Percentiles rank a stretch among this genome's conserved stretches.
phyloP scores from a whole-genome alignment of 2,329 filamentous ascomycete species.

The Fusarium odoratissimum region DNA sequence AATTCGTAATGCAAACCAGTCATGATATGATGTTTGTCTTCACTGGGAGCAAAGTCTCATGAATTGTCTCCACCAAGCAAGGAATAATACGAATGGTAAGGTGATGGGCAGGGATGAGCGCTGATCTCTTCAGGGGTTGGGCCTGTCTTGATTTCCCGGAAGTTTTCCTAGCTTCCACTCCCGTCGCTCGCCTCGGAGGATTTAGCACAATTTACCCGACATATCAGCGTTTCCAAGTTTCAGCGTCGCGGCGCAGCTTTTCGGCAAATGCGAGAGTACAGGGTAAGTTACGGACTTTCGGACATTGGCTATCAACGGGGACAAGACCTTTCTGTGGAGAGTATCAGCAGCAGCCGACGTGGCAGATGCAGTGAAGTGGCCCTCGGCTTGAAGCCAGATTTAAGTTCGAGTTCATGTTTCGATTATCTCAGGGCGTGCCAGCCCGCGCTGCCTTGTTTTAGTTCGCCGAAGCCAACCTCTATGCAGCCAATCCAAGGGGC shows the following conservation, averaged over 20 bases:
- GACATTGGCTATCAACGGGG: background rate
- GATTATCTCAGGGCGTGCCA: background rate
- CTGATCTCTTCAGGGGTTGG: background rate
- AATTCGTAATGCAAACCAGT: background rate
- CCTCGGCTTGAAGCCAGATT: background rate
- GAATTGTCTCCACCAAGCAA: background rate
- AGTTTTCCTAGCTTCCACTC: background rate
- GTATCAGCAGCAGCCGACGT: background rate
- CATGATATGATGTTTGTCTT: background rate
- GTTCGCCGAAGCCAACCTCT: too few species aligned
- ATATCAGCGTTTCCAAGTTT: background rate
- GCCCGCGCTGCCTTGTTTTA: background rate
- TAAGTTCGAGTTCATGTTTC: background rate
- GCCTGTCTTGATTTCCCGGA: background rate
- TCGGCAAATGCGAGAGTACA: accelerated
- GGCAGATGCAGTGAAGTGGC: background rate
- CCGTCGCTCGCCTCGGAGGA: background rate
- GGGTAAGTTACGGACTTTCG: background rate
- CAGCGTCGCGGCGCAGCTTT: background rate
- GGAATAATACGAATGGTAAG: background rate
- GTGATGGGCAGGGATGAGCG: background rate
- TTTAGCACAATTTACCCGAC: background rate
- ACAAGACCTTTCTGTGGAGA: background rate
- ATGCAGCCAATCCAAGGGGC: accelerated
- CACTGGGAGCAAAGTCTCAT: background rate